Evolutionary conservation across 2,329 filamentous ascomycete species (phyloP).

Genomic region (Septoria petroselini): DNA sequence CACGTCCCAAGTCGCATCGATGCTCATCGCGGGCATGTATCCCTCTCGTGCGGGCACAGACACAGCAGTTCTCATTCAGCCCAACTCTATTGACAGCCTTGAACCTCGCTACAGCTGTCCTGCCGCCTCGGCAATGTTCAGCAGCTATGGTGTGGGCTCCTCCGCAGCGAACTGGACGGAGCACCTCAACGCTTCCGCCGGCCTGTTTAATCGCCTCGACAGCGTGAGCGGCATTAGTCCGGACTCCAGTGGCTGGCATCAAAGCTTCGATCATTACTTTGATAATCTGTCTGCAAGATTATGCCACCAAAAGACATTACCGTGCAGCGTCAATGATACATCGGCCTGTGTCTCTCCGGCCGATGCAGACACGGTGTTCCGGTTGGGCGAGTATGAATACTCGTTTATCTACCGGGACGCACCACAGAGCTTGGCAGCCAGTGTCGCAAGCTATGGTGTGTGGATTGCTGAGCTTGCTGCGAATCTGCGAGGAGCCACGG

Average conservation of each 20-base stretch:
- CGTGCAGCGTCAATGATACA: slow-evolving; percentile 58
- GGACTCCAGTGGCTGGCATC: slow-evolving; percentile 62
- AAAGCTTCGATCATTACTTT: slow-evolving; percentile 75
- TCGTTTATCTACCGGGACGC: slow-evolving; percentile 71
- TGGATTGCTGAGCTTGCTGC: slow-evolving; percentile 69
- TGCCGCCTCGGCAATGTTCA: slow-evolving; percentile 47
- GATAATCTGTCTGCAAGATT: slow-evolving; percentile 78
- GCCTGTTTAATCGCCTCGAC: slow-evolving; percentile 62
- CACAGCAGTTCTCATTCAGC: slow-evolving; percentile 47
- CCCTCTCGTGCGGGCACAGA: slow-evolving; percentile 33
- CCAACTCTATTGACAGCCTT: slow-evolving; percentile 64
- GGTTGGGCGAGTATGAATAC: slow-evolving; percentile 78
- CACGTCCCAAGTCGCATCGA: slow-evolving; percentile 74
- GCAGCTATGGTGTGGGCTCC: slow-evolving; percentile 47
- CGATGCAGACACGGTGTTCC: slow-evolving; percentile 67
- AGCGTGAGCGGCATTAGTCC: slow-evolving; percentile 62
- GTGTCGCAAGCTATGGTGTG: slow-evolving; percentile 63
- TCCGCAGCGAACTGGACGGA: slow-evolving; percentile 55
- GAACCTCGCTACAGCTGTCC: slow-evolving; percentile 70
- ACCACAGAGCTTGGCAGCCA: slow-evolving; percentile 59
- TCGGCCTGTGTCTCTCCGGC: slow-evolving; percentile 59
- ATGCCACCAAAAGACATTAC: slow-evolving; percentile 70
- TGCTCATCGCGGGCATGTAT: slow-evolving; percentile 71
- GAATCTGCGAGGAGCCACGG: slow-evolving; percentile 56
- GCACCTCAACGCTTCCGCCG: slow-evolving; percentile 58